phyloP scores from a whole-genome alignment of 108 stramenopile genomes.

The Pseudonitzschia pungens region DNA sequence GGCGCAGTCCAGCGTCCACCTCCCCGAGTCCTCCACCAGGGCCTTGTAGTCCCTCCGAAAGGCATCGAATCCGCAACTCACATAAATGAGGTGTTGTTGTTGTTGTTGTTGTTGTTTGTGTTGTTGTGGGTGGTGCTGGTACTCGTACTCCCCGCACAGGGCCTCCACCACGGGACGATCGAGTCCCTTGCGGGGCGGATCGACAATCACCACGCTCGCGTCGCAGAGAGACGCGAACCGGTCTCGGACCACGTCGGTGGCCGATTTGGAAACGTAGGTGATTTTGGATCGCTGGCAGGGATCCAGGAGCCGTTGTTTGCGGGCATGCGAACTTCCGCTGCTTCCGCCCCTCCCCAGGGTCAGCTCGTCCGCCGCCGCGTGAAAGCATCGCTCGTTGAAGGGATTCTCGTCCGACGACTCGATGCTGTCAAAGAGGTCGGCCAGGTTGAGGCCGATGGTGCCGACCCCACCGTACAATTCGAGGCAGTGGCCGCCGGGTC shows the following conservation, averaged over 20 bases:
- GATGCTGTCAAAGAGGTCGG: slow-evolving; percentile 60
- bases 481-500: slow-evolving; percentile 41
- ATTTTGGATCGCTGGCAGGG: slow-evolving; percentile 29
- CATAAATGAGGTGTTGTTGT: slow-evolving; percentile 69
- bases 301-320: slow-evolving; percentile 27
- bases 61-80: slow-evolving; percentile 95
- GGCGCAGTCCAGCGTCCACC: slow-evolving; percentile 71
- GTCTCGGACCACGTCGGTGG: slow-evolving; percentile 62
- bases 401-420: slow-evolving; percentile 92
- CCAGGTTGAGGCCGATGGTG: slow-evolving; percentile 85
- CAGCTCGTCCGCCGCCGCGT: slow-evolving; percentile 38
- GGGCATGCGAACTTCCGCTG: too few relatives aligned
- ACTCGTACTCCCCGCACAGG: slow-evolving; percentile 35
- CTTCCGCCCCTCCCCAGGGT: neutral
- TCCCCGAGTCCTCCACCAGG: slow-evolving; percentile 45
- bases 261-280: slow-evolving; percentile 61
- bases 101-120: neutral
- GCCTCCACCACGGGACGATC: slow-evolving; percentile 63
- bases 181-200: slow-evolving; percentile 92
- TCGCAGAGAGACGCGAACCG: slow-evolving; percentile 30
- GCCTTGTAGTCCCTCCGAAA: slow-evolving; percentile 79
- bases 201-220: slow-evolving; percentile 79
- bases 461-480: slow-evolving; percentile 95
- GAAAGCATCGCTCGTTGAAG: slow-evolving; percentile 77
- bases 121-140: neutral